phyloP scores from a whole-genome alignment of 2,329 filamentous ascomycete species.

The Rutstroemia sp. region DNA sequence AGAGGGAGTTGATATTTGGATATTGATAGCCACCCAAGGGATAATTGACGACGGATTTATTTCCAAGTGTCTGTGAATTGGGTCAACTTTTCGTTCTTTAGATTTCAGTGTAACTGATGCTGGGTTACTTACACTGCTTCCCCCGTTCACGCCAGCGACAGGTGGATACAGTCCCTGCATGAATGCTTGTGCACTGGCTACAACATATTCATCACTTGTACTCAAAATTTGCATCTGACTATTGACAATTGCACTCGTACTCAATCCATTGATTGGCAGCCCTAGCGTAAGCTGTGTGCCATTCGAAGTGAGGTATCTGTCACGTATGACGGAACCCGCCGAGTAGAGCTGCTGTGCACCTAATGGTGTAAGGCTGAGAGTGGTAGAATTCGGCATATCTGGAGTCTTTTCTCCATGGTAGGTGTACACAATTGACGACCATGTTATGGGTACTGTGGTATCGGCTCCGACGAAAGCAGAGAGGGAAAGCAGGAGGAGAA shows the following conservation, averaged over 20 bases:
- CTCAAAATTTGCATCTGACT: slow-evolving; percentile 34
- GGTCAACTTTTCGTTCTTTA: background rate
- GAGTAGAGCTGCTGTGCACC: slow-evolving; percentile 46
- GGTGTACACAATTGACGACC: slow-evolving; percentile 23
- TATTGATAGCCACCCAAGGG: slow-evolving; percentile 78
- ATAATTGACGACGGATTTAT: slow-evolving; percentile 52
- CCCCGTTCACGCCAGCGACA: background rate
- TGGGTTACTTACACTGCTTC: background rate
- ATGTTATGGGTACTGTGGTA: slow-evolving; percentile 16
- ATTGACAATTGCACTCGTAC: background rate
- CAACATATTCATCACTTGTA: slow-evolving; percentile 41
- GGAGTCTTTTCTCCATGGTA: slow-evolving; percentile 49
- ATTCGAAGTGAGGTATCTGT: slow-evolving; percentile 38
- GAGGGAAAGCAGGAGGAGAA: slow-evolving; percentile 13
- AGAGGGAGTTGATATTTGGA: slow-evolving; percentile 35
- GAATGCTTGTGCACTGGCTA: slow-evolving; percentile 67
- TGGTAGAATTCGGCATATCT: slow-evolving; percentile 20
- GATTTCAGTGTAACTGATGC: background rate
- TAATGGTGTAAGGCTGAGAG: slow-evolving; percentile 39
- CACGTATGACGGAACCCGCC: slow-evolving; percentile 42
- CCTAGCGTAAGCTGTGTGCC: slow-evolving; percentile 27
- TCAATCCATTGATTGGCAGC: background rate
- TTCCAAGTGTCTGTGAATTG: slow-evolving; percentile 42
- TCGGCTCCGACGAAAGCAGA: slow-evolving; percentile 12
- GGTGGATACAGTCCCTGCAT: slow-evolving; percentile 82